Evolutionary conservation across 768 basidiomycete species (phyloP).

Genomic region (Tricholoma matsutake): DNA sequence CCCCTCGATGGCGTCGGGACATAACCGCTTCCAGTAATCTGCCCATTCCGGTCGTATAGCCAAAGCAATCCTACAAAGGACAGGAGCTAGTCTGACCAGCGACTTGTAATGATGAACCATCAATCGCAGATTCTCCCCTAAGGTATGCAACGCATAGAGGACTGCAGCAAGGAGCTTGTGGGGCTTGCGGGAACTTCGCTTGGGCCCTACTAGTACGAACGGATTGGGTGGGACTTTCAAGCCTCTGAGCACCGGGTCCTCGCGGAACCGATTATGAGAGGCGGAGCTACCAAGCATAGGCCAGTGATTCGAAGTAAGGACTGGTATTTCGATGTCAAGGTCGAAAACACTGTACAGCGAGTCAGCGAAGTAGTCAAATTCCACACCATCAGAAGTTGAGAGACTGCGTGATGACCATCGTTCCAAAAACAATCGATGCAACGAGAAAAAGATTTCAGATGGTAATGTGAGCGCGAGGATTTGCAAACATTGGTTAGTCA

Average conservation of each 20-base stretch:
- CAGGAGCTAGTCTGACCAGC: constrained; percentile 53
- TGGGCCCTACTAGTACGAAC: constrained; percentile 17
- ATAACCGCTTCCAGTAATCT: constrained; percentile 88
- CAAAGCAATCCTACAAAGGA: constrained; percentile 61
- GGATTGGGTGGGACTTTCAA: constrained; percentile 33
- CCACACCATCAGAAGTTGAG: constrained; percentile 40
- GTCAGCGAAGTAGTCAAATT: constrained; percentile 54
- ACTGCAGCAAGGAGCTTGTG: constrained; percentile 53
- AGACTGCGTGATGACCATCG: constrained; percentile 51
- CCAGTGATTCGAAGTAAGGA: constrained; percentile 40
- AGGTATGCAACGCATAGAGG: constrained; percentile 73
- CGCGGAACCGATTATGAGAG: constrained; percentile 46
- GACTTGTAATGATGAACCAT: constrained; percentile 52
- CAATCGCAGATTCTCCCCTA: constrained; percentile 70
- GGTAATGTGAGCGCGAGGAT: constrained; percentile 63
- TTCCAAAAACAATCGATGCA: constrained; percentile 56
- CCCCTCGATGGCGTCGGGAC: constrained; percentile 54
- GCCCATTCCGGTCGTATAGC: constrained; percentile 81
- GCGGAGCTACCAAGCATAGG: constrained; percentile 39
- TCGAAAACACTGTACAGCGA: constrained; percentile 51
- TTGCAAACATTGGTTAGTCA: constrained; percentile 59
- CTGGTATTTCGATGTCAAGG: constrained; percentile 23
- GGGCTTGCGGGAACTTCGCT: constrained; percentile 26
- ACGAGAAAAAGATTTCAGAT: constrained; percentile 46
- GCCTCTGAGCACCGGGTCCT: constrained; percentile 55